Evolutionary conservation across 1,284 basidiomycete species (phyloP), one percentile per base, ranked within the genome.

Genomic region (Moesziomyces sp.): DNA sequence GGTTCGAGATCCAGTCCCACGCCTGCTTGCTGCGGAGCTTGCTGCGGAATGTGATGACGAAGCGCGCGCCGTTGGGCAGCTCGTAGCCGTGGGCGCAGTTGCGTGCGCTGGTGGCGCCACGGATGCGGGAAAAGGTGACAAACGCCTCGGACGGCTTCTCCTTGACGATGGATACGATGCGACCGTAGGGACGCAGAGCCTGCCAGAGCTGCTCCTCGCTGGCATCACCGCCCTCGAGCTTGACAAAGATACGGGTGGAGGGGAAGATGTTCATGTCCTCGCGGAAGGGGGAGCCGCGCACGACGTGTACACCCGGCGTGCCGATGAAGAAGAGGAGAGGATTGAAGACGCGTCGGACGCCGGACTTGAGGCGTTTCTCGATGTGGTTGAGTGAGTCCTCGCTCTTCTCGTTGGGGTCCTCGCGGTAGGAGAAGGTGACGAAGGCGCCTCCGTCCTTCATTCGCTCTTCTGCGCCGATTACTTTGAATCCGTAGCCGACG

Each of bases 71-170:
- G 18, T 86, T 81, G 23, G 80, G 84, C 3, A 86, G 84, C 21
- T 86, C 85, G 33, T 91, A 85, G 2, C 93, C 92, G 81, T 98
- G 92, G 1, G 94, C 85, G 62, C 90, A 91, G 83, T 97, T 97
- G 53, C 91, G 91, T 0, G 94, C 94, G 40, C 91, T 89, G 0
- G 91, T 89, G 1, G 94, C 92, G 1, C 91, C 88, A 23, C 89
- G 89, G 26, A 92, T 76, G 26, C 72, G 71, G 2, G 72, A 61
- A 42, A 77, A 82, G 26, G 65, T 74, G 42, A 79, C 74, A 5
- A 66, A 44, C 10, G 78, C 78, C 46, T 75, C 70, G 9, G 59
- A 64, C 1, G 68, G 57, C 44, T 72, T 73, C 21, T 75, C 66
- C 23, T 70, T 72, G 0, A 86, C 85, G 35, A 97, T 87, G 69